phyloP scores from a whole-genome alignment of 2,329 filamentous ascomycete species.

The Teratosphaeria epicoccoides region DNA sequence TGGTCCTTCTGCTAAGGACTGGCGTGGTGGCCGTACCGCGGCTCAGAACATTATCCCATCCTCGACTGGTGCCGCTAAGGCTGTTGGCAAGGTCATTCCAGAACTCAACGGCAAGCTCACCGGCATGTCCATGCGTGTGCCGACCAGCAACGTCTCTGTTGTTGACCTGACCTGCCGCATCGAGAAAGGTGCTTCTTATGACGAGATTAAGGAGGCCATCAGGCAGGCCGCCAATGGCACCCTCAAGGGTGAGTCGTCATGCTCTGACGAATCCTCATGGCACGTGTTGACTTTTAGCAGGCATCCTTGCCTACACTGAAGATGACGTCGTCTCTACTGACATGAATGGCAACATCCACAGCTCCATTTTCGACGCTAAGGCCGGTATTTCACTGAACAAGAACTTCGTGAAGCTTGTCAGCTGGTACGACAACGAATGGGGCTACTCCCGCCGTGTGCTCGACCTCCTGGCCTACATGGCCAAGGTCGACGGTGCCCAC shows the following conservation, averaged over 20 bases:
- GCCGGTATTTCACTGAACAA: conserved; percentile 97
- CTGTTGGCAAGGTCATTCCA: conserved; percentile 99
- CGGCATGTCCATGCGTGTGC: conserved; percentile 99
- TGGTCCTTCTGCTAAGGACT: conserved; percentile 95
- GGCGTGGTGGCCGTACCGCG: conserved; percentile 96
- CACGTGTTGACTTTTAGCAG: conserved; percentile 32
- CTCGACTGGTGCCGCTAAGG: conserved; percentile 99
- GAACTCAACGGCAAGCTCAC: conserved; percentile 98
- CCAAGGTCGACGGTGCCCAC: conserved; percentile 28
- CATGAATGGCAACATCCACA: conserved; percentile 82
- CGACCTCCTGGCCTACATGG: conserved; percentile 36
- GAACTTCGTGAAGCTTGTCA: conserved; percentile 97
- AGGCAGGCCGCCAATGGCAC: conserved; percentile 72
- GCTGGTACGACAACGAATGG: conserved; percentile 89
- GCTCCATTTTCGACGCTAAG: conserved; percentile 99
- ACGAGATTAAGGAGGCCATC: conserved; percentile 85
- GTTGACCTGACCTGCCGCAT: conserved; percentile 92
- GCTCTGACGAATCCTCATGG: no score
- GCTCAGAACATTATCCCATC: conserved; percentile 99
- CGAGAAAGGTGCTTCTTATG: conserved; percentile 80
- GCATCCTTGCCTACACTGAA: conserved; percentile 89
- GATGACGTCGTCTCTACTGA: conserved; percentile 93
- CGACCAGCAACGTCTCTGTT: conserved; percentile 96
- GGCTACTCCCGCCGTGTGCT: conserved; percentile 81
- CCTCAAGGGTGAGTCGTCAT: conserved; percentile 71